These are phyloP conservation scores for Phylloporus arenicola DNA, from an alignment of 768 basidiomycete species.

Conservation along the genomic window DNA sequence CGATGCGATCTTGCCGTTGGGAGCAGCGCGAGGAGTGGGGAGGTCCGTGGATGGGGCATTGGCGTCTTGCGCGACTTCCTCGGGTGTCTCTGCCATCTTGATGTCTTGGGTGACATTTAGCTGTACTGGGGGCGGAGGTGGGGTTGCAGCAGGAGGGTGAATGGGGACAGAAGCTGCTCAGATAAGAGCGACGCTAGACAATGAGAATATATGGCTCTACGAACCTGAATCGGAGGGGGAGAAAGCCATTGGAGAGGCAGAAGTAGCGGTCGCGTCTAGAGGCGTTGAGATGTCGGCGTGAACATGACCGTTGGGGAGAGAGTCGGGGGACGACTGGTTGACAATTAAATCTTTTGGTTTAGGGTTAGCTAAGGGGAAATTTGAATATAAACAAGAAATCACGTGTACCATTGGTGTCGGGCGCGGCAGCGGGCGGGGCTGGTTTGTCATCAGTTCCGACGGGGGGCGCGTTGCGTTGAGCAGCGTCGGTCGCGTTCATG, in stretches of 20 bases:
- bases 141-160: conserved; percentile 42
- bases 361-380: conserved; percentile 34
- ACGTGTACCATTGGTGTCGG: conserved; percentile 37
- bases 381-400: conserved; percentile 29
- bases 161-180: conserved; percentile 40
- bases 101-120: conserved; percentile 48
- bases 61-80: conserved; percentile 16
- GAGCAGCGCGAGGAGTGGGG: conserved; percentile 1
- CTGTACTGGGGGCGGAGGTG: conserved; percentile 41
- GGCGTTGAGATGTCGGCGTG: conserved; percentile 40
- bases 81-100: conserved; percentile 42
- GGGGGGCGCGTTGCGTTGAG: conserved; percentile 28
- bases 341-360: conserved; percentile 23
- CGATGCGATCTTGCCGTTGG: conserved; percentile 31
- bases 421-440: conserved; percentile 14
- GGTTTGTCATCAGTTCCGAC: conserved; percentile 28
- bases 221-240: conserved; percentile 49
- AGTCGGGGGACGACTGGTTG: conserved; percentile 19
- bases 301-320: conserved; percentile 63
- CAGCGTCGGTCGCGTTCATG: conserved; percentile 51
- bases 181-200: conserved; percentile 26
- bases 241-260: conserved; percentile 37
- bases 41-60: conserved; percentile 10
- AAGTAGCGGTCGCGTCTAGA: conserved; percentile 32
- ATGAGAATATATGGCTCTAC: conserved; percentile 17